Evolutionary conservation across 2,329 filamentous ascomycete species (phyloP).

Genomic region (Lizonia empirigonia): DNA sequence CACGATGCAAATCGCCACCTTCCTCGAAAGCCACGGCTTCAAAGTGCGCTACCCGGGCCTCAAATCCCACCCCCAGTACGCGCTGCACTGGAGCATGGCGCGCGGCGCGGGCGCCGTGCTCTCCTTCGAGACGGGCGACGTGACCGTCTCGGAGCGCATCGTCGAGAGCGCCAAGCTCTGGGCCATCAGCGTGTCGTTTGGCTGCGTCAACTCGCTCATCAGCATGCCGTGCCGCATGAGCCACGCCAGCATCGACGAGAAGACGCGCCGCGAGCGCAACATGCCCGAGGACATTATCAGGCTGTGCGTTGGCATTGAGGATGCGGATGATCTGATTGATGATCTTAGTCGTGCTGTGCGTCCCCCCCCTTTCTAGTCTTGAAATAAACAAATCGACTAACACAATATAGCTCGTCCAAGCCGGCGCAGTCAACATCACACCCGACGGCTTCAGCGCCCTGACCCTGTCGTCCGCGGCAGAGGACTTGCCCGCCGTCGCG

Average conservation of each 20-base stretch:
- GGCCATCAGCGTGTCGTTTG: conserved; percentile 96
- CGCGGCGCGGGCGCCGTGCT: conserved; percentile 92
- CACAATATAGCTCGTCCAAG: conserved; percentile 72
- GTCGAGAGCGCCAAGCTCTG: conserved; percentile 91
- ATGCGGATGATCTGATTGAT: conserved; percentile 87
- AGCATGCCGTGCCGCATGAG: conserved; percentile 99
- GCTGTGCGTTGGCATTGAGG: conserved; percentile 95
- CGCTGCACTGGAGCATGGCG: conserved; percentile 93
- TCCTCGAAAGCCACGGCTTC: conserved; percentile 90
- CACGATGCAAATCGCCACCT: conserved; percentile 87
- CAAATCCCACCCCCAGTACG: conserved; percentile 94
- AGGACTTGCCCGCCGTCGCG: conserved; percentile 14
- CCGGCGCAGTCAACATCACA: conserved; percentile 86
- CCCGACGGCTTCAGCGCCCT: conserved; percentile 78
- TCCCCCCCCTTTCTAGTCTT: conserved; percentile 30
- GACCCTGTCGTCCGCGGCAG: conserved; percentile 16
- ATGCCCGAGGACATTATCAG: conserved; percentile 98
- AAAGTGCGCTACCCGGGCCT: conserved; percentile 93
- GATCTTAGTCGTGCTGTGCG: conserved; percentile 89
- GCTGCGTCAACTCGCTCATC: conserved; percentile 97
- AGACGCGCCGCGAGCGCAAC: conserved; percentile 72
- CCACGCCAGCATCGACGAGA: conserved; percentile 96
- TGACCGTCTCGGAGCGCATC: conserved; percentile 83
- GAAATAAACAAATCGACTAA: not conserved
- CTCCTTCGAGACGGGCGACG: conserved; percentile 92